Conservation (phyloP, 257 asterid genomes). For the Forsythia suspensa region DNA sequence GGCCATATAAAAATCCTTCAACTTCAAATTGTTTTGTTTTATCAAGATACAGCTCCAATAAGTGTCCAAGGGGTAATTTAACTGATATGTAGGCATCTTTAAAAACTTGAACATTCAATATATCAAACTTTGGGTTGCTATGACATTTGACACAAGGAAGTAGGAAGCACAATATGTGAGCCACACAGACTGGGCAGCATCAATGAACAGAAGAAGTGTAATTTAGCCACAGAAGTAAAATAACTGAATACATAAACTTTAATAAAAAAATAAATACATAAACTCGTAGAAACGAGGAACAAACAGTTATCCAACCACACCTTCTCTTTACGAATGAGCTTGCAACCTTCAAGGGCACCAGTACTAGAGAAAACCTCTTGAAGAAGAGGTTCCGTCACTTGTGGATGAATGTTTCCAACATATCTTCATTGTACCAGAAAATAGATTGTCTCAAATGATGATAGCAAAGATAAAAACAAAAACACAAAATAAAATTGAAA, state of each 20-base stretch:
- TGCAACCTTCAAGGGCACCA: constrained; percentile 88
- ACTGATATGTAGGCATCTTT: background rate
- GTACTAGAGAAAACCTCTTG: constrained; percentile 78
- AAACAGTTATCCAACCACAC: constrained; percentile 28
- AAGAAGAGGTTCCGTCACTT: constrained; percentile 85
- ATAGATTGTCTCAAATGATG: background rate
- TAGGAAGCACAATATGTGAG: background rate
- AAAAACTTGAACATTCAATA: background rate
- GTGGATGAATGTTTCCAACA: constrained; percentile 85
- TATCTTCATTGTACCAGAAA: constrained; percentile 49
- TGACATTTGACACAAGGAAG: background rate
- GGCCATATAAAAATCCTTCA: background rate
- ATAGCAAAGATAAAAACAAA: background rate
- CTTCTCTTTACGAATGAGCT: constrained; percentile 85
- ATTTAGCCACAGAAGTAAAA: background rate
- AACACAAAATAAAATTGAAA: background rate
- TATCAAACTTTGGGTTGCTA: background rate
- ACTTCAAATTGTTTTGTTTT: background rate
- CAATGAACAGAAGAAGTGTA: background rate
- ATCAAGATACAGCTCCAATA: background rate
- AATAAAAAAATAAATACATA: background rate
- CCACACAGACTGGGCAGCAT: background rate
- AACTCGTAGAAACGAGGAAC: background rate
- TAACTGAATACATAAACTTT: constrained; percentile 5
- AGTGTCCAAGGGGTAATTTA: background rate